phyloP scores from a whole-genome alignment of 2,329 filamentous ascomycete genomes.

The Venturia effusa region DNA sequence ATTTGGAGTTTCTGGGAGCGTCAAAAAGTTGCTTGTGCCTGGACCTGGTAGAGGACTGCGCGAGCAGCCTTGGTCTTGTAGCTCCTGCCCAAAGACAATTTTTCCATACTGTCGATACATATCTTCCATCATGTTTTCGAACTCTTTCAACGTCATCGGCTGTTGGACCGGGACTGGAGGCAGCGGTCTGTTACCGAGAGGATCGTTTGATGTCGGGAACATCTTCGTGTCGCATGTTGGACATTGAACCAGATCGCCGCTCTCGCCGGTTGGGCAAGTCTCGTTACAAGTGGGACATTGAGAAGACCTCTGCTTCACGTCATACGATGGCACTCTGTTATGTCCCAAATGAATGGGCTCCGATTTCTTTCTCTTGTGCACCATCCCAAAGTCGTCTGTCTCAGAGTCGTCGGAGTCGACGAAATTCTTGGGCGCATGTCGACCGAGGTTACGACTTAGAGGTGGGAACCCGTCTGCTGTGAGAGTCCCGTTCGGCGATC shows the following conservation, averaged over 20 bases:
- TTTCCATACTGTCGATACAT: neutral
- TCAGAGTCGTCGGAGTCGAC: neutral
- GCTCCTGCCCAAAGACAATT: neutral
- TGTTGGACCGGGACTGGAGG: neutral
- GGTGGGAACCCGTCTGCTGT: neutral
- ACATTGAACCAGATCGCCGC: neutral
- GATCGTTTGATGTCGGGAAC: neutral
- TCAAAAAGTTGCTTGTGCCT: neutral
- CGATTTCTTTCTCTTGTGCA: slow-evolving; percentile 1
- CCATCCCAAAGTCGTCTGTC: neutral
- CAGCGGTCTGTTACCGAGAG: neutral
- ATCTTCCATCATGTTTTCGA: slow-evolving; percentile 1
- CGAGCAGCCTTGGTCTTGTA: neutral
- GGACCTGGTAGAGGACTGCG: neutral
- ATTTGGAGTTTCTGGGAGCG: neutral
- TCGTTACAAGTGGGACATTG: slow-evolving; percentile 1
- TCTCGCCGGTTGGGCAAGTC: neutral
- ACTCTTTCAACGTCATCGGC: slow-evolving; percentile 1
- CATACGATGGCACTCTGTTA: neutral
- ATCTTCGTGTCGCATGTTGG: slow-evolving; percentile 4
- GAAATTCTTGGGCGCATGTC: neutral
- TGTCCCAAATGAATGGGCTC: neutral
- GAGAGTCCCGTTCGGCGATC: neutral
- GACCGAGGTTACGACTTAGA: neutral
- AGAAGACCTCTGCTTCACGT: neutral